A percentile compares a stretch with the other conserved stretches of the same genome.
These are phyloP conservation scores for Hyaloperonospora brassicae DNA, from an alignment of 352 stramenopile genomes.

Conservation along the genomic window DNA sequence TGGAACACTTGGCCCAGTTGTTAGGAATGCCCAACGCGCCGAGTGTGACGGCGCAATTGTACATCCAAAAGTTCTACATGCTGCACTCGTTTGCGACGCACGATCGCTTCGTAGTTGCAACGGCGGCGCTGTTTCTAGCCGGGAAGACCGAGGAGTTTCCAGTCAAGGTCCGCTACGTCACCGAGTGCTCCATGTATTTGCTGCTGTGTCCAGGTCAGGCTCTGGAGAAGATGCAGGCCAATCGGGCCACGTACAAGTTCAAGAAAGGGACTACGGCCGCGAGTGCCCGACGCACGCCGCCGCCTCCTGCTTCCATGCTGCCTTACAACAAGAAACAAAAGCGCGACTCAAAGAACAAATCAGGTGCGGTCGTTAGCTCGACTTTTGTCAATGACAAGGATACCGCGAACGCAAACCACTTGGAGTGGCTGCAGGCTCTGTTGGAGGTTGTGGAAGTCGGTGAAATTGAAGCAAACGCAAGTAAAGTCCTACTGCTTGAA, in stretches of 20 bases:
- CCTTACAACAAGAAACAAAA: conserved; percentile 20
- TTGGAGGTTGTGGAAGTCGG: conserved; percentile 54
- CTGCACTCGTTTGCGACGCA: conserved; percentile 69
- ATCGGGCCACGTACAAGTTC: conserved; percentile 18
- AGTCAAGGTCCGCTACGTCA: conserved; percentile 70
- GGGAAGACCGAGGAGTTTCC: conserved; percentile 72
- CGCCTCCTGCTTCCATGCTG: conserved; percentile 7
- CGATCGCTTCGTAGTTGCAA: conserved; percentile 73
- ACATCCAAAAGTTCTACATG: conserved; percentile 73
- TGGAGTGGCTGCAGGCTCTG: conserved; percentile 55
- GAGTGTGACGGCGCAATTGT: conserved; percentile 49
- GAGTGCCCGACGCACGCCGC: conserved; percentile 8
- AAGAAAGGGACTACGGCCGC: conserved; percentile 1
- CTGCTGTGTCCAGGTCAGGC: conserved; percentile 40
- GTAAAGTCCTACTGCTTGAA: conserved; percentile 63
- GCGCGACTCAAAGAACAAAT: conserved; percentile 26
- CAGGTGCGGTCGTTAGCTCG: conserved; percentile 26
- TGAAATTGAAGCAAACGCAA: conserved; percentile 52
- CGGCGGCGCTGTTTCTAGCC: conserved; percentile 64
- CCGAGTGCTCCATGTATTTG: conserved; percentile 65
- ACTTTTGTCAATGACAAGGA: conserved; percentile 50
- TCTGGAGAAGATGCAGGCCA: conserved; percentile 22
- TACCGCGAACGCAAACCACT: conserved; percentile 46
- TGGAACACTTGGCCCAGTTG: conserved; percentile 55
- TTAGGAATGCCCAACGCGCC: conserved; percentile 56